Base-by-base conservation (phyloP, 805 yeast genomes). In the Nakazawaea anatomiae region DNA sequence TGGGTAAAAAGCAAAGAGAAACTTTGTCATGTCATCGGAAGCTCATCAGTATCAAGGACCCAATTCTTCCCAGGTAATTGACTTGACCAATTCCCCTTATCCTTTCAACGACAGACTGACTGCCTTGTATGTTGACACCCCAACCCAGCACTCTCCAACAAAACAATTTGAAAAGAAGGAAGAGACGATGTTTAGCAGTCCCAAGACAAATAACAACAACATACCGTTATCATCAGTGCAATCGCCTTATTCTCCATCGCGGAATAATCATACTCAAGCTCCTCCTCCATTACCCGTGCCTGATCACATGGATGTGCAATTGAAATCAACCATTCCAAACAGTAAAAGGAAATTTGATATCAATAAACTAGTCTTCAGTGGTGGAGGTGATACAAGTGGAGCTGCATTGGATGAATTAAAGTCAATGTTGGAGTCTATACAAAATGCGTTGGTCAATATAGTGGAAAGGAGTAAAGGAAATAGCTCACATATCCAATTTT, bases 251-350 rank as follows among this genome's bases (percentile, higher is more conserved):
- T 49, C 52, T 2, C 52, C 52, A 18, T 44, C 53, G 7, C 44
- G n/a, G 40, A 51, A 18, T 18, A 18, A 3, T 18, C 25, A 18
- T 18, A 18, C 25, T 18, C 25, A 18, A 18, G 25, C 3, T 18
- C 25, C 46, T 12, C 53, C 53, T 4, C 53, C 53, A 4, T 44
- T 51, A 31, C 53, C 53, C 8, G 50, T 51, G 4, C 53, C 53
- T 12, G 50, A 46, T 2, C 46, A 46, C 32, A 51, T 51, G 53
- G 47, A 46, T n/a, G 32, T 46, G 2, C 50, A 51, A 30, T 43
- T 51, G 42, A 51, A 46, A 38, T 38, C 47, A 12, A 51, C 53
- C 7, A 43, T 51, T 11, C 53, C 50, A 10, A 51, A 51, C 29
- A 46, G 47, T 38, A 51, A 43, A 29, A 42, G 50, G 25, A 51